These are phyloP conservation scores for Isochrysis galbana DNA, from an alignment of 78 protist genomes.

Conservation along the genomic window DNA sequence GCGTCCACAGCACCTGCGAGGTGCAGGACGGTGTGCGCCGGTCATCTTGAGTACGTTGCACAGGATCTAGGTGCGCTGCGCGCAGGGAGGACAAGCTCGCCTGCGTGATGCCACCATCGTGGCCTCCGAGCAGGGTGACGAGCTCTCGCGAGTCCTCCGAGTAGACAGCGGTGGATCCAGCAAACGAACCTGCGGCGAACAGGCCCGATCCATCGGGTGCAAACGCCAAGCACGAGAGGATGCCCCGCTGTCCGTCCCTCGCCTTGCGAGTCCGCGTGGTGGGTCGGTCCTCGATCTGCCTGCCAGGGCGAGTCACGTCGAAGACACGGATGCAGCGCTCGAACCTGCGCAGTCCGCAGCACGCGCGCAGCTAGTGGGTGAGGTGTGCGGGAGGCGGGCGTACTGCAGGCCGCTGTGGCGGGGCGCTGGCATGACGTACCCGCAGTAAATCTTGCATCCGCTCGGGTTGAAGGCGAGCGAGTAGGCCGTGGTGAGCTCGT, in stretches of 20 bases:
- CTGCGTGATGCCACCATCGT: constrained; percentile 45
- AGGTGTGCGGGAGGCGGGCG: too few species aligned
- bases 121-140: background rate
- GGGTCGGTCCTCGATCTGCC: background rate
- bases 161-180: background rate
- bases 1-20: constrained; percentile 3
- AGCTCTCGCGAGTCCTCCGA: background rate
- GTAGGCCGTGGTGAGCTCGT: background rate
- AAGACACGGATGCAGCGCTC: constrained; percentile 26
- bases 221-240: constrained; percentile 37
- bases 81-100: too few species aligned
- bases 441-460: background rate
- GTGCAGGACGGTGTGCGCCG: too few species aligned
- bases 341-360: too few species aligned
- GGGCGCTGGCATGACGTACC: too few species aligned
- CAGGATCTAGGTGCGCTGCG: too few species aligned
- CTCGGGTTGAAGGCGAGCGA: constrained; percentile 9
- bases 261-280: background rate
- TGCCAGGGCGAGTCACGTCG: constrained; percentile 31
- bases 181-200: constrained; percentile 30
- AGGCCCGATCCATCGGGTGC: background rate
- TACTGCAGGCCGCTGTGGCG: too few species aligned
- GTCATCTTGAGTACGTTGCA: too few species aligned
- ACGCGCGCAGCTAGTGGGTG: too few species aligned
- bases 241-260: constrained; percentile 17